Base-by-base conservation (phyloP, 371 early-diverging fungal species). In the Syncephalis fuscata region DNA sequence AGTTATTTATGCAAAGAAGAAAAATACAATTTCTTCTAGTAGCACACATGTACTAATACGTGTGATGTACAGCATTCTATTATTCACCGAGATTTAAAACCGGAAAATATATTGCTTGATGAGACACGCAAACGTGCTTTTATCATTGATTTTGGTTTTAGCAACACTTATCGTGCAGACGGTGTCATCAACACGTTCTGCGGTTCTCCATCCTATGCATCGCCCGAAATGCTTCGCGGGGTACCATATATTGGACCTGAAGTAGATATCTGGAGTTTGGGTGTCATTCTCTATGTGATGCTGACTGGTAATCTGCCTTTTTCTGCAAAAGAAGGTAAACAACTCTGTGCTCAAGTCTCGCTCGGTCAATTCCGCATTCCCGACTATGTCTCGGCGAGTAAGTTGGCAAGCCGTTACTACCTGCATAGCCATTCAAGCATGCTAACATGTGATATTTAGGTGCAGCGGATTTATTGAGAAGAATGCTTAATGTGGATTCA, bases 181-280 rank as follows among this genome's bases (percentile, higher is more conserved):
- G 70, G 70, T 3, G 74, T 74, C 39, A 65, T 93, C 32, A 78
- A 76, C 10, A 96, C 96, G 0, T 93, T 88, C 56, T 96, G 94
- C 57, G 96, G 98, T n/a, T 88, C 90, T 16, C 67, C 91, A 9
- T 92, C 95, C 59, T 98, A 92, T 80, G 96, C 94, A 16, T 91
- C 96, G 1, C 98, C 98, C 5, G 98, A 97, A 61, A 60, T 98
- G 37, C 64, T 97, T 16, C 72, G 73, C 36, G 94, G 92, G 2
- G 71, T 75, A 40, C 74, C 80, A 4, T 96, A 96, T 54, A 75
- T 72, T 2, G 97, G 96, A 0, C 94, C 96, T 10, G 97, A 93
- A 59, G 83, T 94, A 3, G 97, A 96, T 60, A 71, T 95, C 8
- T 96, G 96, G 96, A 85, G 86, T 55, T 71, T 97, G 50, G 98